phyloP scores from a whole-genome alignment of 768 basidiomycete species.

The Pleurotus pulmonarius region DNA sequence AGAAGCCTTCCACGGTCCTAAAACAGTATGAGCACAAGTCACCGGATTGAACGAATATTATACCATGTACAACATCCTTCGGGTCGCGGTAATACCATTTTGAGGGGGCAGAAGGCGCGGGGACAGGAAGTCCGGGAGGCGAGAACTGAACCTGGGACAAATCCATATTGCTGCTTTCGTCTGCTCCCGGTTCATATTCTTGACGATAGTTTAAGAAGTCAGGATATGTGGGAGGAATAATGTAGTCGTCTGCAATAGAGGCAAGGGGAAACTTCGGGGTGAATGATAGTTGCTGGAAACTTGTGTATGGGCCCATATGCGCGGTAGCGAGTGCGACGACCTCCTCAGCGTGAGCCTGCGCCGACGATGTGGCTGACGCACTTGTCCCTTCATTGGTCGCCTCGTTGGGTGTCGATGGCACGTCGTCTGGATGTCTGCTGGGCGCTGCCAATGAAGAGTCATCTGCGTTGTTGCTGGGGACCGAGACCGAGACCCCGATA shows the following conservation, averaged over 20 bases:
- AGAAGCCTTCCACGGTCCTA: slow-evolving; percentile 85
- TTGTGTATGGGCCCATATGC: slow-evolving; percentile 81
- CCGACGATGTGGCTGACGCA: slow-evolving; percentile 30
- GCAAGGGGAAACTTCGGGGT: slow-evolving; percentile 87
- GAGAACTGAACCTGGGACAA: slow-evolving; percentile 65
- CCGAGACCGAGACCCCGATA: slow-evolving; percentile 56
- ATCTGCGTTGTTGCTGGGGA: slow-evolving; percentile 10
- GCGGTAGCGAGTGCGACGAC: slow-evolving; percentile 62
- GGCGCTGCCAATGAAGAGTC: not conserved
- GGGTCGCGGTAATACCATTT: slow-evolving; percentile 86
- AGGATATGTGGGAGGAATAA: slow-evolving; percentile 88
- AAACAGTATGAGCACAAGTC: slow-evolving; percentile 3
- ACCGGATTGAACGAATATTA: slow-evolving; percentile 17
- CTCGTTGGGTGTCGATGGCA: too few relatives aligned
- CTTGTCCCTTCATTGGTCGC: slow-evolving; percentile 15
- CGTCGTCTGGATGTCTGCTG: slow-evolving; percentile 12
- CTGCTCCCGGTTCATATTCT: slow-evolving; percentile 55
- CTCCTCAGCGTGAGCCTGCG: slow-evolving; percentile 57
- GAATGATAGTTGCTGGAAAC: slow-evolving; percentile 86
- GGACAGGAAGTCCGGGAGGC: slow-evolving; percentile 77
- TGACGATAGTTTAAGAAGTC: slow-evolving; percentile 70
- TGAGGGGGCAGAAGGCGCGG: slow-evolving; percentile 60
- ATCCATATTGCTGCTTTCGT: slow-evolving; percentile 36
- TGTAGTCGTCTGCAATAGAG: slow-evolving; percentile 84
- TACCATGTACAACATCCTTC: slow-evolving; percentile 75